A percentile compares a stretch with the other conserved stretches of the same genome.
Conservation (phyloP, 352 stramenopile genomes). For the Aphanomyces invadans region DNA sequence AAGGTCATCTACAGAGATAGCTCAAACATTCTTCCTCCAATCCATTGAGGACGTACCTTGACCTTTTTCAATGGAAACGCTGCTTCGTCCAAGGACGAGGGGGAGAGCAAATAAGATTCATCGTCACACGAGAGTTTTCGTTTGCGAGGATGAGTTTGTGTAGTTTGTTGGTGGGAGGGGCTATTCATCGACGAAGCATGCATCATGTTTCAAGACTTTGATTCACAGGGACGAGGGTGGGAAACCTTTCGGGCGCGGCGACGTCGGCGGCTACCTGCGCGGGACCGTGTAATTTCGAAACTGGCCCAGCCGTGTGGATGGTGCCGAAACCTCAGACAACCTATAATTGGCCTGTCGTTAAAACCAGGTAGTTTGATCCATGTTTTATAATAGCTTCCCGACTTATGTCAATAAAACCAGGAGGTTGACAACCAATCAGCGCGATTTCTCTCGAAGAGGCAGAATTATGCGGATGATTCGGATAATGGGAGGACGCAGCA, state of each 20-base stretch:
- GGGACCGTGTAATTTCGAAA: not conserved
- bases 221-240: not conserved
- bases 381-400: not conserved
- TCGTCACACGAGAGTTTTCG: conserved; percentile 11
- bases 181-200: conserved; percentile 23
- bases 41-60: too few relatives aligned
- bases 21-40: too few relatives aligned
- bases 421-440: not conserved
- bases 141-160: not conserved
- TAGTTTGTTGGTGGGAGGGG: not conserved
- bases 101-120: not conserved
- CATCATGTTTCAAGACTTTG: conserved; percentile 9
- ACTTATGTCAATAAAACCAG: not conserved
- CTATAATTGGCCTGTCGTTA: not conserved
- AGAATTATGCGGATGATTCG: not conserved
- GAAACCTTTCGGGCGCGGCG: conserved; percentile 10
- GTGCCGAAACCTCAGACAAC: not conserved
- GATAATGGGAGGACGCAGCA: not conserved
- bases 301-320: not conserved
- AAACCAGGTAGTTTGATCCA: not conserved
- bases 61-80: conserved; percentile 3
- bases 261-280: not conserved
- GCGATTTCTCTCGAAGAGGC: not conserved
- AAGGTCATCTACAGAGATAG: conserved; percentile 9
- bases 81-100: conserved; percentile 17